Percentiles rank a stretch among this genome's conserved stretches.
These are phyloP conservation scores for Herpetomonas muscarum DNA, from an alignment of 208 protist genomes.

Conservation along the genomic window DNA sequence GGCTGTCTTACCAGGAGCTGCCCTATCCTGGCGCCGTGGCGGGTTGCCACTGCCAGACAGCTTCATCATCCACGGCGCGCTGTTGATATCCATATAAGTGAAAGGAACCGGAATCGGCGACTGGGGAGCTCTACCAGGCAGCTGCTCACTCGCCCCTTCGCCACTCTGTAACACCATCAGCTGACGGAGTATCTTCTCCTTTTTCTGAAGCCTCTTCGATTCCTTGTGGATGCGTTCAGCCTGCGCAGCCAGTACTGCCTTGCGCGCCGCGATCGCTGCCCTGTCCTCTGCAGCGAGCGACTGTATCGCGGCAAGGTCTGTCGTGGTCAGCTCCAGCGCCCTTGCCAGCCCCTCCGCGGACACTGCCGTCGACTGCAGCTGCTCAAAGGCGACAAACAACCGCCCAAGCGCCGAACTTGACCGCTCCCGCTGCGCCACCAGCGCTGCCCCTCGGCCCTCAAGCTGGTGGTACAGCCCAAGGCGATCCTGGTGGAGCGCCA, in stretches of 20 bases:
- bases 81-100: background rate
- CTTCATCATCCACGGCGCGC: background rate
- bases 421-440: slow-evolving; percentile 17
- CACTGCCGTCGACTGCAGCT: background rate
- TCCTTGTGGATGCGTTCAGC: slow-evolving; percentile 3
- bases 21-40: background rate
- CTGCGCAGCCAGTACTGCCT: background rate
- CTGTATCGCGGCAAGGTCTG: background rate
- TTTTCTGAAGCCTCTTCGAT: slow-evolving; percentile 1
- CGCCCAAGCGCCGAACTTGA: slow-evolving; percentile 14
- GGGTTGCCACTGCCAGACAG: background rate
- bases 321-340: slow-evolving; percentile 4
- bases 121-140: no score
- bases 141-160: background rate
- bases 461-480: slow-evolving; percentile 28
- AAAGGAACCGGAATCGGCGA: background rate
- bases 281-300: background rate
- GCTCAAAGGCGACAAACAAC: slow-evolving; percentile 3
- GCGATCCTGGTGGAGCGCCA: slow-evolving; percentile 1
- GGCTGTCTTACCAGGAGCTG: no score
- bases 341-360: background rate
- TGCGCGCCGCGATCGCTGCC: background rate
- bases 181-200: background rate
- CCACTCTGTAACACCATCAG: background rate
- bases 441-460: slow-evolving; percentile 10